Base-by-base conservation (phyloP, 352 stramenopile genomes). In the Globisporangium polare region DNA sequence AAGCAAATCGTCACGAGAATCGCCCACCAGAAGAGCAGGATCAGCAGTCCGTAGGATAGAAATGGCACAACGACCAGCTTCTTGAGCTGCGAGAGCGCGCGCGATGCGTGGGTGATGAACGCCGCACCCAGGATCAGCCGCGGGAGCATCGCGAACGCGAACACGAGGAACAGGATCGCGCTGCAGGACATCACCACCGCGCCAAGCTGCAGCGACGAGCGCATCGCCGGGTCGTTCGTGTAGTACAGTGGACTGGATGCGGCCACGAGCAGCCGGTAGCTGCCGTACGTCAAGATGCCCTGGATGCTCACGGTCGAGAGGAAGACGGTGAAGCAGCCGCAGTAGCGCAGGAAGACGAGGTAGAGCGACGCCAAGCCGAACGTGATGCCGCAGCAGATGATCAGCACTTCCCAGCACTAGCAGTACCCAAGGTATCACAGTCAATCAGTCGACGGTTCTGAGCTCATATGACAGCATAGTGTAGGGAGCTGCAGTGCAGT, bases 21-120 rank as follows among this genome's bases (percentile, higher is more conserved):
- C 1, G 75, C 79, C 77, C 79, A 94, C 41, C 71, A 82, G 53
- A 92, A 90, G 17, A 91, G 77, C 39, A 88, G 35, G 33, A 91
- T 58, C 3, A 94, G 70, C 60, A 90, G 60, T 31, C 74, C 67
- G 26, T 79, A 89, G 26, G 82, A 78, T 17, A 91, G 67, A 50
- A 94, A 90, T 24, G 83, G 82, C 43, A 94, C 66, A 26, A 92
- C 52, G 0, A 90, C 62, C 26, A 94, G 66, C 15, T 81, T 71
- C 62, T 86, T 83, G 5, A 94, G 62, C 51, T 94, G 72, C 9
- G 76, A 71, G 15, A 92, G 60, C 13, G 83, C 78, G n/a, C 73
- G 72, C 15, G 82, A 89, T 15, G 80, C 83, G 60, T 90, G 84
- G 2, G 78, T 88, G 63, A 94, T 91, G 66, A 92, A 94, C 18